These are phyloP conservation scores for Olyra latifolia DNA, from an alignment of 176 grass and related monocot genomes.

Conservation along the genomic window DNA sequence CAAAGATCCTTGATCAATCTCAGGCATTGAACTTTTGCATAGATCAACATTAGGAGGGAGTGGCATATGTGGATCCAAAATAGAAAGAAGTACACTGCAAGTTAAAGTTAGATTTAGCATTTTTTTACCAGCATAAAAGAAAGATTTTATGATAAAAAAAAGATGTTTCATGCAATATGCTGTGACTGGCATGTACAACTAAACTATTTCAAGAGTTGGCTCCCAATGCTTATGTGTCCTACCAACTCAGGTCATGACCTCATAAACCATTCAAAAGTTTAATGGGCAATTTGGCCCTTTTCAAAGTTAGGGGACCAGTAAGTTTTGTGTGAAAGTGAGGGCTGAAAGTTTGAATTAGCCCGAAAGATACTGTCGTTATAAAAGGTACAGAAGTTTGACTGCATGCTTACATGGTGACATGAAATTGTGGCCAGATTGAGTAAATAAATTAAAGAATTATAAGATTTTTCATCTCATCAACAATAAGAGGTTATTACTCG, in stretches of 20 bases:
- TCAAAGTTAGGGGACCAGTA: background rate
- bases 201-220: background rate
- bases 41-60: conserved; percentile 77
- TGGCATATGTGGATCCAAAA: conserved; percentile 78
- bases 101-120: conserved; percentile 39
- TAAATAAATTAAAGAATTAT: background rate
- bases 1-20: conserved; percentile 58
- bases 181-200: background rate
- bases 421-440: conserved; percentile 5
- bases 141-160: background rate
- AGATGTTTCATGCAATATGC: background rate
- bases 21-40: conserved; percentile 59
- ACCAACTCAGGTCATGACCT: conserved; percentile 7
- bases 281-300: background rate
- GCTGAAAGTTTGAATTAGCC: background rate
- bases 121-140: conserved; percentile 26
- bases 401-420: background rate
- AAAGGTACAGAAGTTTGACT: background rate
- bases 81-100: conserved; percentile 83
- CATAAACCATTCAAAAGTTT: conserved; percentile 7
- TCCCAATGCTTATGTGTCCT: conserved; percentile 7
- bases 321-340: background rate
- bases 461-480: conserved; percentile 14
- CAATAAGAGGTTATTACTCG: background rate
- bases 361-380: background rate